phyloP scores from a whole-genome alignment of 805 yeast genomes.

The Metschnikowia santaceciliae region DNA sequence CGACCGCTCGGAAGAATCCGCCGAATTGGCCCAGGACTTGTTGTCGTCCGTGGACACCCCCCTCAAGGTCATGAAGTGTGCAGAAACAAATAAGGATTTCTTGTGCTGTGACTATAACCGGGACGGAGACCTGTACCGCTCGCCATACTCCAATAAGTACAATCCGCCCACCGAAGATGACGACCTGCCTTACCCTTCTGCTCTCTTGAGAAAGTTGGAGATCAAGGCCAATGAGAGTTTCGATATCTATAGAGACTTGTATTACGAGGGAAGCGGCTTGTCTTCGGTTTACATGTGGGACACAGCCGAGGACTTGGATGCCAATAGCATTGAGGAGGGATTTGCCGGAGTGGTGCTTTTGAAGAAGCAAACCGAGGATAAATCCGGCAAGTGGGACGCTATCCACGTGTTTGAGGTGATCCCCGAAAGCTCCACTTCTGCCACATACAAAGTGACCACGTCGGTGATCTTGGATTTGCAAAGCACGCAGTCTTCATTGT shows the following conservation, averaged over 20 bases:
- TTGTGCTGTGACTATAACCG: constrained; percentile 92
- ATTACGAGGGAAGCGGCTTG: constrained; percentile 86
- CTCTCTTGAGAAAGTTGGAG: constrained; percentile 67
- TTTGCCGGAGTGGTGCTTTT: constrained; percentile 91
- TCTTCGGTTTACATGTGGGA: constrained; percentile 93
- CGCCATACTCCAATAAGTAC: constrained; percentile 86
- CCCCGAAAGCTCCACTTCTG: constrained; percentile 34
- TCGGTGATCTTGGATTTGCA: constrained; percentile 76
- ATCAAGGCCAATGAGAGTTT: constrained; percentile 82
- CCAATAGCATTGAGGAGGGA: constrained; percentile 40
- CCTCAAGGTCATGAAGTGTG: constrained; percentile 49
- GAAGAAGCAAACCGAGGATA: constrained; percentile 59
- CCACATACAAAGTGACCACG: constrained; percentile 71
- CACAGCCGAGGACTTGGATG: constrained; percentile 51
- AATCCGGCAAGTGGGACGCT: constrained; percentile 78
- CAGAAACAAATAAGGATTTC: constrained; percentile 57
- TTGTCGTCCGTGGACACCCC: constrained; percentile 88
- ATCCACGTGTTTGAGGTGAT: constrained; percentile 85
- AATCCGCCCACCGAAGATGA: constrained; percentile 47
- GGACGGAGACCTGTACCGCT: constrained; percentile 87
- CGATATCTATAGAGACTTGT: constrained; percentile 87
- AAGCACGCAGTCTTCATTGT: constrained; percentile 21
- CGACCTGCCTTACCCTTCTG: constrained; percentile 64
- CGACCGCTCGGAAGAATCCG: constrained; percentile 21
- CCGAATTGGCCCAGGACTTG: constrained; percentile 78